Evolutionary conservation across 768 basidiomycete species (phyloP).

Genomic region (Symmetrospora coprosmae): DNA sequence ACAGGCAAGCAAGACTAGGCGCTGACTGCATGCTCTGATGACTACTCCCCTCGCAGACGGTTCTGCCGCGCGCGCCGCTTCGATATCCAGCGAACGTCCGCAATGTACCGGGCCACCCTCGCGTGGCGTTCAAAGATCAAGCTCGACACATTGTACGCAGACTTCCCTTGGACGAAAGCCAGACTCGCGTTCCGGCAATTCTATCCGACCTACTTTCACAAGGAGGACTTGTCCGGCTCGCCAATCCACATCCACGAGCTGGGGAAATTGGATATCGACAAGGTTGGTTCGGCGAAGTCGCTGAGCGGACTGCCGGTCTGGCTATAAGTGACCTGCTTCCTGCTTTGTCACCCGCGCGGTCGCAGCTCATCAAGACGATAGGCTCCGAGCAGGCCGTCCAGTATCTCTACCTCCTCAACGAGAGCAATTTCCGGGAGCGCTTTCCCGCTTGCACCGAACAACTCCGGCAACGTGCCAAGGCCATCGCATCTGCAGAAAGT

Average conservation of each 20-base stretch:
- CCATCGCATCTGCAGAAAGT: background rate
- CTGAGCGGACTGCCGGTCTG: background rate
- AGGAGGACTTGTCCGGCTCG: background rate
- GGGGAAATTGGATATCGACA: background rate
- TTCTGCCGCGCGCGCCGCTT: conserved; percentile 69
- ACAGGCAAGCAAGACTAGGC: too few relatives aligned
- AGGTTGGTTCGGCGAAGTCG: background rate
- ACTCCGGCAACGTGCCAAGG: background rate
- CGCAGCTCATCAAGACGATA: conserved; percentile 11
- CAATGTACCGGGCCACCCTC: conserved; percentile 56
- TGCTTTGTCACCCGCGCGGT: background rate
- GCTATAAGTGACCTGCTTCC: background rate
- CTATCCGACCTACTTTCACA: conserved; percentile 49
- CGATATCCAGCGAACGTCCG: conserved; percentile 49
- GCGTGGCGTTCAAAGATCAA: conserved; percentile 54
- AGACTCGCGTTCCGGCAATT: conserved; percentile 46
- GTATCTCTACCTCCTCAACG: conserved; percentile 13
- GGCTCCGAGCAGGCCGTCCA: background rate
- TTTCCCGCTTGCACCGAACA: conserved; percentile 15
- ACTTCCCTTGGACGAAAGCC: conserved; percentile 50
- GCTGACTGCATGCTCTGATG: background rate
- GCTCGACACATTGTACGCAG: conserved; percentile 51
- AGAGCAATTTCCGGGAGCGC: conserved; percentile 14
- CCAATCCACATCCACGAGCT: conserved; percentile 10
- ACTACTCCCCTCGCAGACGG: conserved; percentile 54